Base-by-base conservation (phyloP, 208 protist genomes). In the Trypanosoma mega region DNA sequence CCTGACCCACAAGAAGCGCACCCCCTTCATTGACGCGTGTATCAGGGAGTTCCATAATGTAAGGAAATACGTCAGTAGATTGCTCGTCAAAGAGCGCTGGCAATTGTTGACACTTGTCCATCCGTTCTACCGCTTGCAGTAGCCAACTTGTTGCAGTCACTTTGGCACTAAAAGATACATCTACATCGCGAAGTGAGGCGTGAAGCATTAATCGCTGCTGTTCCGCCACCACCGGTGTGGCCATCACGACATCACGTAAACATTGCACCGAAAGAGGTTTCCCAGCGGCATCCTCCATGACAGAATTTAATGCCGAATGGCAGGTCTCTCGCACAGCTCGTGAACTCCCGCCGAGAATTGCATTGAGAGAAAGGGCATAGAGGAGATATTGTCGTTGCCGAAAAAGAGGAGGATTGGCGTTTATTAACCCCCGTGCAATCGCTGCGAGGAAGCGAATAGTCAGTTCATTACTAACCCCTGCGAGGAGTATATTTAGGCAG, bases 1-100 rank as follows among this genome's bases (percentile, higher is more conserved):
- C 75, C 73, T 96, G 90, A 6, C 90, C 90, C 0, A 85, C 67
- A 57, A 82, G 74, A 30, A 96, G 73, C 58, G 92, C 79, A 0
- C 85, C 86, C 16, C 72, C 76, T 54, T 90, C 84, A 41, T 74
- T 82, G 36, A 92, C 55, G 1, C 67, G 76, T 18, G 90, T 93
- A 26, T 92, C 77, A 6, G 80, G 73, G 18, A 96, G 78, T 2
- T 82, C 61, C 2, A 93, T 78, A 2, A 83, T 20, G 72, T 89
- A 80, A n/a, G 86, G 84, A 24, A 93, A 80, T 21, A 73, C 60
- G 20, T 59, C 48, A 8, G 71, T 54, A 9, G 87, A 70, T 20
- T 53, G 36, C 18, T 51, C 46, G 41, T 84, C 68, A 30, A 87
- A 78, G 43, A 90, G 58, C 5, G 70, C 71, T 23, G 86, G 74